phyloP scores from a whole-genome alignment of 768 basidiomycete genomes.

The Sarcodon aspratus region DNA sequence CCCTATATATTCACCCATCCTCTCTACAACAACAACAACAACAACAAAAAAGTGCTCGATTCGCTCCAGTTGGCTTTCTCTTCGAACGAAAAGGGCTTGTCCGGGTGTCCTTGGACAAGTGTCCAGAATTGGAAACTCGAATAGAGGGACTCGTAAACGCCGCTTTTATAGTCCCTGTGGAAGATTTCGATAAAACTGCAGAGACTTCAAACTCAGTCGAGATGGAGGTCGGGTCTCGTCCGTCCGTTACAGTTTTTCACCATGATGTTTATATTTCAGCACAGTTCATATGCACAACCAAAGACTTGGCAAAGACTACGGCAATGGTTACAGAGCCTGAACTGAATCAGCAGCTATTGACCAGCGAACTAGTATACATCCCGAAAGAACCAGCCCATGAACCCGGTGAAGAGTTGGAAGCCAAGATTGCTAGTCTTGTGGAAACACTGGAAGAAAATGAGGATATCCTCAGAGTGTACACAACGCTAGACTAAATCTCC shows the following conservation, averaged over 20 bases:
- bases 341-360: constrained; percentile 26
- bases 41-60: constrained; percentile 34
- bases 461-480: constrained; percentile 51
- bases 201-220: constrained; percentile 22
- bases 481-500: constrained; percentile 27
- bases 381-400: constrained; percentile 30
- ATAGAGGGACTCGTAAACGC: constrained; percentile 27
- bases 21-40: background rate
- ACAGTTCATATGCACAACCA: constrained; percentile 36
- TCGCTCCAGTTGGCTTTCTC: constrained; percentile 56
- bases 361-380: constrained; percentile 44
- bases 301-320: constrained; percentile 24
- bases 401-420: constrained; percentile 25
- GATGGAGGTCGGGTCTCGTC: constrained; percentile 15
- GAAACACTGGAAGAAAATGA: constrained; percentile 43
- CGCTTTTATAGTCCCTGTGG: constrained; percentile 28
- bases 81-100: constrained; percentile 47
- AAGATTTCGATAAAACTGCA: constrained; percentile 30
- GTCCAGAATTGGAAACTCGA: constrained; percentile 16
- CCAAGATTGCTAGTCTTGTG: constrained; percentile 31
- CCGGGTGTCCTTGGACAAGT: constrained; percentile 25
- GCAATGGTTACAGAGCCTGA: constrained; percentile 18
- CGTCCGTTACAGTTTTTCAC: constrained; percentile 8
- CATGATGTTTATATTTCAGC: background rate
- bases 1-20: background rate